Base-by-base conservation (phyloP, 1,139 yeast species). In the Suhomyces bokatorum region DNA sequence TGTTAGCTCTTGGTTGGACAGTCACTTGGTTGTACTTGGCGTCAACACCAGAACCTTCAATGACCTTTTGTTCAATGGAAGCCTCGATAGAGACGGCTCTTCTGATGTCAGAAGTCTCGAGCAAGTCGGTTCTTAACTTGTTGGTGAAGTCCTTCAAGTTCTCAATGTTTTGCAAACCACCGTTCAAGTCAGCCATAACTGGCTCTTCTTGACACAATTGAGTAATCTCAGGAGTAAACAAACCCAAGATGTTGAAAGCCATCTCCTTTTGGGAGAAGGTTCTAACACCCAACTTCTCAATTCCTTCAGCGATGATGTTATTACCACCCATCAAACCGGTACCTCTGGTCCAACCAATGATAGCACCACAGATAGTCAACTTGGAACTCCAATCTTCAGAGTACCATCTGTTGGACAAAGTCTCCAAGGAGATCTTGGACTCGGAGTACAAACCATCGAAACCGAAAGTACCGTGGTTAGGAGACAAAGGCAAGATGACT, bases 271-370 rank as follows among this genome's bases (percentile, higher is more conserved):
- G 99, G 50, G 96, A 87, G 80, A 91, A 93, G 40, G 99, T 93
- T 74, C 99, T 87, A 44, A 93, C 97, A 61, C 99, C 98, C 54
- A 87, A 76, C 66, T 83, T 83, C 74, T 93, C 99, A 64, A 93
- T 88, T 58, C 97, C 97, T 73, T 91, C 97, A 49, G 99, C 97
- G 67, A 93, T 89, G 65, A 90, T 86, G 75, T 93, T 93, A 79
- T 93, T 93, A 59, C 86, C 97, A 62, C 91, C 80, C 99, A 93
- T 93, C 65, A 93, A 84, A 65, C 99, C 99, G 52, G 99, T 93
- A 71, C 99, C 99, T 81, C 99, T 89, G 53, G 99, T 93, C 99
- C 99, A 93, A 66, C 99, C 99, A 69, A 93, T 93, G 55, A 93
- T 81, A 43, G 98, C 97, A 78, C 99, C 99, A 71, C 98, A 91